A percentile compares a stretch with the other conserved stretches of the same genome.
These are phyloP conservation scores for Penicillium sp. DNA, from an alignment of 2,329 filamentous ascomycete species.

Conservation along the genomic window DNA sequence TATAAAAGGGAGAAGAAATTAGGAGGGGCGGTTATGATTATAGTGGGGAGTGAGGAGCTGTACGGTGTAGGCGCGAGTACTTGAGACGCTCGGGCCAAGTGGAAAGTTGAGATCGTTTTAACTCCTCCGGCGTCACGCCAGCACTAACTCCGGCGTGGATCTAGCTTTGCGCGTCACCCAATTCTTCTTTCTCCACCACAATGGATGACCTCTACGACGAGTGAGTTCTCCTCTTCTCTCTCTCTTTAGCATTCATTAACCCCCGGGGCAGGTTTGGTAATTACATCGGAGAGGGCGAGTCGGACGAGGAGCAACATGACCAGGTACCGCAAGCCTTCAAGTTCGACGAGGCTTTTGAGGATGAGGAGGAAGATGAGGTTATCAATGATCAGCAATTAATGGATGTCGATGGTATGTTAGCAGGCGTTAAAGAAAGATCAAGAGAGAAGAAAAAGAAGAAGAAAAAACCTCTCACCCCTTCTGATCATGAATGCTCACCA, in stretches of 20 bases:
- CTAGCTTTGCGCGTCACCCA: conserved; percentile 3
- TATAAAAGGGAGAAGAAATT: neutral
- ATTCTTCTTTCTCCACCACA: conserved; percentile 26
- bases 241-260: conserved; percentile 7
- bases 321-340: conserved; percentile 79
- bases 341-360: conserved; percentile 67
- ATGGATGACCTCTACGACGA: conserved; percentile 99
- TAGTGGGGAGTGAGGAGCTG: conserved; percentile 26
- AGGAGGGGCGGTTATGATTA: conserved; percentile 4
- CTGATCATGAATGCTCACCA: conserved; percentile 1
- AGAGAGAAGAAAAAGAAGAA: neutral
- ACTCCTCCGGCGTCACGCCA: conserved; percentile 21
- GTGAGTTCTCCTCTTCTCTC: conserved; percentile 49
- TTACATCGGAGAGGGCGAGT: conserved; percentile 93
- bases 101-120: conserved; percentile 23
- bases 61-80: conserved; percentile 30
- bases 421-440: neutral
- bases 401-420: conserved; percentile 75
- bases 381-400: conserved; percentile 79
- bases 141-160: conserved; percentile 12
- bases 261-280: conserved; percentile 75
- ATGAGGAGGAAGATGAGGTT: conserved; percentile 55
- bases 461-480: neutral
- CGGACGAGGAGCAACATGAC: conserved; percentile 77
- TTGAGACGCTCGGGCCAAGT: conserved; percentile 21